Conservation (phyloP, 495 filamentous ascomycete genomes). For the Neurospora sp. region DNA sequence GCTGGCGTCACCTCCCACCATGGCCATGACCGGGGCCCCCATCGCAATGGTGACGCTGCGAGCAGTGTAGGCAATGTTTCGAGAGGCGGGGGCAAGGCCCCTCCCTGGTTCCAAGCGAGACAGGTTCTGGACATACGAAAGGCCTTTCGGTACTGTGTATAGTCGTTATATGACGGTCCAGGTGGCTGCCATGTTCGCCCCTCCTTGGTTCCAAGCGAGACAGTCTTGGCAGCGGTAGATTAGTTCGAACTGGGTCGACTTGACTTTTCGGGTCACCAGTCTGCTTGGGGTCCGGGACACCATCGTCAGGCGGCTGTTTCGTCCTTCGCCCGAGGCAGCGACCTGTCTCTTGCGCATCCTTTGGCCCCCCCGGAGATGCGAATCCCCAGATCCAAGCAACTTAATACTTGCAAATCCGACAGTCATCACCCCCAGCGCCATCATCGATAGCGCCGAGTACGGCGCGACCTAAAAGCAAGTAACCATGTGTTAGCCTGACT, state of each 20-base stretch:
- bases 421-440: background rate
- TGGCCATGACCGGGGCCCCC: conserved; percentile 25
- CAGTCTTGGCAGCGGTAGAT: conserved; percentile 57
- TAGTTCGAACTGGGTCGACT: conserved; percentile 36
- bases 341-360: background rate
- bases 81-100: conserved; percentile 1
- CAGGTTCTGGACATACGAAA: too few species aligned
- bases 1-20: conserved; percentile 28
- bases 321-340: too few species aligned
- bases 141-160: too few species aligned
- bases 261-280: too few species aligned
- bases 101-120: too few species aligned
- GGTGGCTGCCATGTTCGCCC: background rate
- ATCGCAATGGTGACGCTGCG: conserved; percentile 35
- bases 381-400: background rate
- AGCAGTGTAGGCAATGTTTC: conserved; percentile 32
- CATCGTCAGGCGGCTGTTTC: too few species aligned
- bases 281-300: too few species aligned
- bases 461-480: background rate
- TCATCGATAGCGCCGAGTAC: background rate
- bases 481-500: background rate
- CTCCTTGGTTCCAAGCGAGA: conserved; percentile 39
- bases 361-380: background rate
- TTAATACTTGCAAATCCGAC: background rate
- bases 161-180: too few species aligned